Evolutionary conservation across 1,284 basidiomycete genomes (phyloP).

Genomic region (Trametes versicolor): DNA sequence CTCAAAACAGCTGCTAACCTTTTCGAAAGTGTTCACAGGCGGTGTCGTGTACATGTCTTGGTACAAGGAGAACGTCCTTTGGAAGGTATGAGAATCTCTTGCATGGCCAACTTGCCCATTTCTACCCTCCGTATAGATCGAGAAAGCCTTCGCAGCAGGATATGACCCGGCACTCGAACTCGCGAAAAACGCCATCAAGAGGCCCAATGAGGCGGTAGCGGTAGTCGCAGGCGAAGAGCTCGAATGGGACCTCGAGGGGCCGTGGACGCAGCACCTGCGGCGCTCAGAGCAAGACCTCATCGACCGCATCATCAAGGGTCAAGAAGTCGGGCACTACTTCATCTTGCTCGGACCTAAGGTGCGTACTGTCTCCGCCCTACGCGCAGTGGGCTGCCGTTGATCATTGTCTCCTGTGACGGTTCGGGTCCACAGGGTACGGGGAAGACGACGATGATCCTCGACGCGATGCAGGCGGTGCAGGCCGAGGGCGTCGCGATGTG

Average conservation of each 20-base stretch:
- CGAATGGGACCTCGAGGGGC: constrained; percentile 50
- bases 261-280: constrained; percentile 69
- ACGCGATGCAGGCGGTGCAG: constrained; percentile 77
- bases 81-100: constrained; percentile 59
- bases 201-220: constrained; percentile 34
- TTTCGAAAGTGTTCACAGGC: constrained; percentile 66
- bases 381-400: constrained; percentile 7
- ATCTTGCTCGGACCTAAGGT: constrained; percentile 83
- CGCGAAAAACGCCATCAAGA: constrained; percentile 54
- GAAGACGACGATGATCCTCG: constrained; percentile 85
- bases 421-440: constrained; percentile 57
- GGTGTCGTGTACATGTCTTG: constrained; percentile 78
- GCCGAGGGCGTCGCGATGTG: constrained; percentile 73
- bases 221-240: constrained; percentile 44
- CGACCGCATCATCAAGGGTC: constrained; percentile 80
- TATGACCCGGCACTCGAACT: constrained; percentile 86
- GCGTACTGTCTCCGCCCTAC: constrained; percentile 2
- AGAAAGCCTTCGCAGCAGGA: constrained; percentile 69
- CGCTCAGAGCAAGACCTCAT: constrained; percentile 81
- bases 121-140: constrained; percentile 54
- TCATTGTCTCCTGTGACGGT: constrained; percentile 7
- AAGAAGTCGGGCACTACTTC: constrained; percentile 78
- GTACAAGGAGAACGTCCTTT: constrained; percentile 85
- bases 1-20: too few species aligned
- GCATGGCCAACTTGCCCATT: background rate